Base-by-base conservation (phyloP, 1,139 yeast species). In the Pichia sp. region DNA sequence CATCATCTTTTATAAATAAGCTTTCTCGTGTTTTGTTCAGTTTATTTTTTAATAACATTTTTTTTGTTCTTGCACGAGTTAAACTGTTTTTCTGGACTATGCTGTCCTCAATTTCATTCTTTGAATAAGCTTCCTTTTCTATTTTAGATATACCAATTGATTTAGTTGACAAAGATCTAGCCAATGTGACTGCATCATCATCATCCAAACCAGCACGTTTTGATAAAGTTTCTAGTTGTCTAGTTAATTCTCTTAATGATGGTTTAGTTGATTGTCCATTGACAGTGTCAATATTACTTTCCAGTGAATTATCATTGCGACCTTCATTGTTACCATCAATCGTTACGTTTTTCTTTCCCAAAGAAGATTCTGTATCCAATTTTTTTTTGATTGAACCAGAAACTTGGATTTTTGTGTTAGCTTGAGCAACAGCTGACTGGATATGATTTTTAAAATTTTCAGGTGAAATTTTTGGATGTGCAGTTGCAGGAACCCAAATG, bases 391-490 rank as follows among this genome's bases (percentile, higher is more conserved):
- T 54, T 6, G 67, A 61, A n/a, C 56, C 58, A n/a, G 66, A 58
- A 30, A 67, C 61, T 44, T 70, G 70, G 49, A 73, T 60, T 56
- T 75, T 74, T 54, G 80, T 80, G 62, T 83, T 76, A 56, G 89
- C 76, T 63, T 86, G 95, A 56, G 87, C 85, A 22, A 90, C 83
- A 28, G 93, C 86, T 49, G 81, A 77, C 62, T 86, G 87, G 42
- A 93, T 88, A 69, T 89, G 90, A 57, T 82, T 79, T 60, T 85
- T 79, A 76, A 90, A 93, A 61, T 87, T 89, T 61, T 88, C 95
- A 1, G 98, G 98, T 39, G 95, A 91, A 19, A 93, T 80, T 63
- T 87, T 93, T 1, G 99, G 98, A 66, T 93, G 99, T 47, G 89
- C 77, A 58, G 82, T 83, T 1, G 98, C 98, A 0, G 98, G 97